phyloP scores from a whole-genome alignment of 1,284 basidiomycete genomes.

The Fomitopsis betulina region DNA sequence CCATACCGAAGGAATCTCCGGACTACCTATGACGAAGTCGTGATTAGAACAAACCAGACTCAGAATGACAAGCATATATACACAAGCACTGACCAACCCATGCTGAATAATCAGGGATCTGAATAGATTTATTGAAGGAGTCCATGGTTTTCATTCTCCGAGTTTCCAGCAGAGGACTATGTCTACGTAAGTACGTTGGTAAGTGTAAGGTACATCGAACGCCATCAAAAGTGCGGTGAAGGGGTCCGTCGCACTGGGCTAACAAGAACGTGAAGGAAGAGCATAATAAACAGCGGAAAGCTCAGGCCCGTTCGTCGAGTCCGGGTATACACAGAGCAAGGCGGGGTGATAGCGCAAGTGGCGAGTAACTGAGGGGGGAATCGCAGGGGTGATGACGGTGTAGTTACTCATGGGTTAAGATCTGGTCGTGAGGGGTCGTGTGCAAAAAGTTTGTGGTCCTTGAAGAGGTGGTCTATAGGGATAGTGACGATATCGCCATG shows the following conservation, averaged over 20 bases:
- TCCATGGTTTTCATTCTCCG: neutral
- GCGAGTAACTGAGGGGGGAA: neutral
- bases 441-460: neutral
- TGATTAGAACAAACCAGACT: no score
- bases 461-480: slow-evolving; percentile 3
- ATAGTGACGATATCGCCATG: slow-evolving; percentile 1
- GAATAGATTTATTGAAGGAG: neutral
- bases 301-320: slow-evolving; percentile 6
- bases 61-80: no score
- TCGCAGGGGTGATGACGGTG: neutral
- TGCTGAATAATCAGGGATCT: no score
- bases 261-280: neutral
- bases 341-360: neutral
- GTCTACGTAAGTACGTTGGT: neutral
- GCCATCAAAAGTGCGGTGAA: neutral
- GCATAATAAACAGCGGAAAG: slow-evolving; percentile 3
- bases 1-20: no score
- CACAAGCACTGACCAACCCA: no score
- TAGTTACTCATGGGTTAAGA: neutral
- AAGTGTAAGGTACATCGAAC: neutral
- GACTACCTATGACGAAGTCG: no score
- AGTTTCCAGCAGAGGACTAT: neutral
- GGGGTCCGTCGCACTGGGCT: neutral
- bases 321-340: slow-evolving; percentile 7
- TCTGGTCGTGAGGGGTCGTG: slow-evolving; percentile 1